phyloP scores from a whole-genome alignment of 768 basidiomycete species.

The Rhizopogon rudus region DNA sequence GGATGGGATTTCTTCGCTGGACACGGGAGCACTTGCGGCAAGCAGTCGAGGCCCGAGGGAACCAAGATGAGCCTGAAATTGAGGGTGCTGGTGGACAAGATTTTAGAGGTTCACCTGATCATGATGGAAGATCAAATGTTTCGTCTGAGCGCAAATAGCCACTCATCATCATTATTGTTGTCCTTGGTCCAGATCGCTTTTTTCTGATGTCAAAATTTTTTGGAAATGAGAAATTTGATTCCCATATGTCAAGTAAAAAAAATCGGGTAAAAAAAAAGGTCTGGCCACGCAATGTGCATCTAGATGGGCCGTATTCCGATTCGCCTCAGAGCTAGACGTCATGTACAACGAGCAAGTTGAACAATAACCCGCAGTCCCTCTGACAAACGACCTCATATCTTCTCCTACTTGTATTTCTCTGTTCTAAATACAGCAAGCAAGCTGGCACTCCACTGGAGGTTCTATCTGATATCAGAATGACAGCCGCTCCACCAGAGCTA shows the following conservation, averaged over 20 bases:
- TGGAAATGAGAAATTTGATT: conserved; percentile 1
- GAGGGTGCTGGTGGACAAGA: background rate
- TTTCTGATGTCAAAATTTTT: background rate
- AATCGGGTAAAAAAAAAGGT: background rate
- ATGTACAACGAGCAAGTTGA: conserved; percentile 1
- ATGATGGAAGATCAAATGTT: background rate
- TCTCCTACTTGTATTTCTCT: background rate
- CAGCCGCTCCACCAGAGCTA: conserved; percentile 5
- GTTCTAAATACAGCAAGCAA: background rate
- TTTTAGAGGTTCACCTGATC: too few species aligned
- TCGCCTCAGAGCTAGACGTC: background rate
- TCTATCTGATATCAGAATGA: conserved; percentile 12
- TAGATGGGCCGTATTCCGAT: background rate
- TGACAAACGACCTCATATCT: background rate
- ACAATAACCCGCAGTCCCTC: background rate
- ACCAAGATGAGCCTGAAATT: background rate
- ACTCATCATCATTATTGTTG: background rate
- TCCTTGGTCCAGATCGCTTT: background rate
- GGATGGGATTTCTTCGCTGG: conserved; percentile 44
- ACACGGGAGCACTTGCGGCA: conserved; percentile 25
- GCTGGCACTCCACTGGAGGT: background rate
- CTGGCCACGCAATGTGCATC: background rate
- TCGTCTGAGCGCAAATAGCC: background rate
- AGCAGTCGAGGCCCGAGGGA: conserved; percentile 10
- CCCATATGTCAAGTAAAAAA: background rate